Evolutionary conservation across 306 rosid genomes (phyloP).

Genomic region (Malus fusca): DNA sequence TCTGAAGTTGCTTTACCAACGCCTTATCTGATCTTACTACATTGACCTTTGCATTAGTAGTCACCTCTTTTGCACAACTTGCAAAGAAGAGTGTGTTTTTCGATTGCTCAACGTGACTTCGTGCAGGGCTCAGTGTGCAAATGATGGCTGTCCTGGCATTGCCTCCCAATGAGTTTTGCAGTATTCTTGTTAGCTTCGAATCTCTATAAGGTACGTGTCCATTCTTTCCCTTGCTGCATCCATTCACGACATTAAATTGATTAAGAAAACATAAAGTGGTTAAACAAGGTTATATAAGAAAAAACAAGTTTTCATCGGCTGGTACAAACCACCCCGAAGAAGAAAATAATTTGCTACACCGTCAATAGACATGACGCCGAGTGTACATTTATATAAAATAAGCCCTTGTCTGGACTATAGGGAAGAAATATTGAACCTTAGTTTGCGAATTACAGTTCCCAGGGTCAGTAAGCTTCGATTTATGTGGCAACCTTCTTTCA

Average conservation of each 20-base stretch:
- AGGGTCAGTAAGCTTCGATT: constrained; percentile 83
- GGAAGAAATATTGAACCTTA: constrained; percentile 45
- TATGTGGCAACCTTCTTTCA: constrained; percentile 94
- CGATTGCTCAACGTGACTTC: constrained; percentile 75
- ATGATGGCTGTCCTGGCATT: constrained; percentile 89
- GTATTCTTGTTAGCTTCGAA: constrained; percentile 82
- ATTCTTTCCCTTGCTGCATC: constrained; percentile 72
- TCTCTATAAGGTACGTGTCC: constrained; percentile 87
- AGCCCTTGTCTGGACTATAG: not conserved
- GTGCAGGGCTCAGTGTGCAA: constrained; percentile 88
- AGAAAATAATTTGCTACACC: too few species aligned
- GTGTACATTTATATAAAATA: not conserved
- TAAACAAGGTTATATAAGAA: not conserved
- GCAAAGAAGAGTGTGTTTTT: constrained; percentile 83
- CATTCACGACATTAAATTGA: constrained; percentile 8
- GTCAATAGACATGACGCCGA: not conserved
- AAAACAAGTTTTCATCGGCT: too few species aligned
- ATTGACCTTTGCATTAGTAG: constrained; percentile 80
- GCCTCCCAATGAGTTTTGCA: constrained; percentile 90
- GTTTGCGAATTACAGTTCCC: constrained; percentile 85
- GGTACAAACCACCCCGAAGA: too few species aligned
- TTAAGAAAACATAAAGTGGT: not conserved
- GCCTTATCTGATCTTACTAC: constrained; percentile 71
- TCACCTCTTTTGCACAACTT: constrained; percentile 75
- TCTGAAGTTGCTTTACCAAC: constrained; percentile 71